A percentile compares a stretch with the other conserved stretches of the same genome.
These are phyloP conservation scores for Tulasnella sp. DNA, from an alignment of 768 basidiomycete species.

Conservation along the genomic window DNA sequence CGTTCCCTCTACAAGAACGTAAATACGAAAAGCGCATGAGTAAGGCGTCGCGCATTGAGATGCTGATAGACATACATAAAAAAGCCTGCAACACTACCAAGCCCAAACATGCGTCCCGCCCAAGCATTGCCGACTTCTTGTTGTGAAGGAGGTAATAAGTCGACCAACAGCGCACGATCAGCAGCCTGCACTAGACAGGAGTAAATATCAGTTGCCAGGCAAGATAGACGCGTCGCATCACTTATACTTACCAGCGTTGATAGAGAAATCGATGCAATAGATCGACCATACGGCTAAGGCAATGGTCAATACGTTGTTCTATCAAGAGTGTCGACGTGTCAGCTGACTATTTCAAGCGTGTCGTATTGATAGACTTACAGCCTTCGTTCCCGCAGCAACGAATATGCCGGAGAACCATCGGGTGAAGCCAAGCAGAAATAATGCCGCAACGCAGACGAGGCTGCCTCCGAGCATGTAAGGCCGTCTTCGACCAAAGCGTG, in stretches of 20 bases:
- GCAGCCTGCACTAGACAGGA: conserved; percentile 66
- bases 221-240: conserved; percentile 37
- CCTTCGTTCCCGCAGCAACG: not conserved
- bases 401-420: conserved; percentile 50
- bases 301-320: conserved; percentile 63
- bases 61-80: conserved; percentile 52
- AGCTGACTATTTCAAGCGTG: not conserved
- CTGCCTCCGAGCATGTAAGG: conserved; percentile 75
- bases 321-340: not conserved
- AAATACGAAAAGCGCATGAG: not conserved
- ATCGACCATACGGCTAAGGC: conserved; percentile 65
- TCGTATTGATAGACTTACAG: not conserved
- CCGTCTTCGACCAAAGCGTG: conserved; percentile 71
- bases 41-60: too few species aligned
- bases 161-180: conserved; percentile 84
- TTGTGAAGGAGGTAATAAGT: conserved; percentile 58
- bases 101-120: conserved; percentile 85
- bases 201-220: conserved; percentile 25
- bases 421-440: conserved; percentile 79
- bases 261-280: conserved; percentile 55
- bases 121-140: conserved; percentile 89
- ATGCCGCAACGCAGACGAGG: conserved; percentile 53
- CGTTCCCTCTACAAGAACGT: conserved; percentile 48
- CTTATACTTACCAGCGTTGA: conserved; percentile 43
- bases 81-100: conserved; percentile 80